Base-by-base conservation (phyloP, 805 yeast species). In the Pichia heedii region DNA sequence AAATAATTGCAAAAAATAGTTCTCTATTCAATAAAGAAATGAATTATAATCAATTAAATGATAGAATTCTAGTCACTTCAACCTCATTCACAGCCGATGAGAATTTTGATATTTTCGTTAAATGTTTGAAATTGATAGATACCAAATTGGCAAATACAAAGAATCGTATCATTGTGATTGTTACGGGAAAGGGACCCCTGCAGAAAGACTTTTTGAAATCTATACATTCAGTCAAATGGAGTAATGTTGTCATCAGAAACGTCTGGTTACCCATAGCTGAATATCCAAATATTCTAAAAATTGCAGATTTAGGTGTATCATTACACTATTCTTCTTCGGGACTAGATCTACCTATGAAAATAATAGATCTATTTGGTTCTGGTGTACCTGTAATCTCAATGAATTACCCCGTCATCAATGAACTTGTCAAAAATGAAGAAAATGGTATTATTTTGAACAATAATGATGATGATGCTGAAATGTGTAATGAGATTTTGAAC, bases 11-110 rank as follows among this genome's bases (percentile, higher is more conserved):
- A 34, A 54, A 61, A 15, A 68, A 68, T 33, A 41, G 57, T 4
- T 58, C 53, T 1, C 46, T 72, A 1, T 67, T 70, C 44, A 24
- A 24, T 24, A 36, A 50, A 34, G 53, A 44, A 13, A 15, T 39
- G 4, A n/a, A 32, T n/a, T 30, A 50, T 51, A 47, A 53, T 29
- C 48, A 60, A 7, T 42, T 51, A 0, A 58, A 50, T 7, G 84
- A 80, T 54, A 78, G 78, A 50, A 68, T 90, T n/a, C 52, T 93
- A 13, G 77, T 90, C 4, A 81, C 90, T 0, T 82, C 97, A 0
- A 90, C 99, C 0, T 87, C 96, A 1, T 93, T 88, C 59, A 90
- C 99, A 0, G 93, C 94, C 1, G 99, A 93, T 61, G 99, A 93
- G 61, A 95, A 93, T 58, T 77, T 93, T 43, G 66, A 66, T 21